Conservation (phyloP, 129 eudicot species). For the Centella asiatica region DNA sequence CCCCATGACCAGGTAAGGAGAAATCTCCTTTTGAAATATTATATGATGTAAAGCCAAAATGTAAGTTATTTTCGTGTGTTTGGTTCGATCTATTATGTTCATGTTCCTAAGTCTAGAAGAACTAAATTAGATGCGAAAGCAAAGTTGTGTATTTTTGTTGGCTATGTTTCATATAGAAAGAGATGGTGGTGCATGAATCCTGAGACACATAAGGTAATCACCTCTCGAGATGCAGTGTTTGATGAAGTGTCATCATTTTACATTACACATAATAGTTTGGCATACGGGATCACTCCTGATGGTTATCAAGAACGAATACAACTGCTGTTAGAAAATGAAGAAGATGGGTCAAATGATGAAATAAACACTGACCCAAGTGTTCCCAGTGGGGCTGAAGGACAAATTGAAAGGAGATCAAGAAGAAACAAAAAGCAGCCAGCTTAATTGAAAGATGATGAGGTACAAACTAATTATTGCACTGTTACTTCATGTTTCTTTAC, state of each 20-base stretch:
- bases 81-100: conserved; percentile 3
- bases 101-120: no score
- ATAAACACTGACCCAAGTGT: no score
- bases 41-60: conserved; percentile 3
- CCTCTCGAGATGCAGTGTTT: not conserved
- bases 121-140: no score
- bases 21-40: conserved; percentile 11
- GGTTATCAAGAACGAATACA: not conserved
- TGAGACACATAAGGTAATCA: not conserved
- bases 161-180: not conserved
- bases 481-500: not conserved
- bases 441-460: not conserved
- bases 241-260: not conserved
- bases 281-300: no score
- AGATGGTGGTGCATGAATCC: not conserved
- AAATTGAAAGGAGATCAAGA: not conserved
- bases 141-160: no score
- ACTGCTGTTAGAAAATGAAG: no score
- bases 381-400: not conserved
- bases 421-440: not conserved
- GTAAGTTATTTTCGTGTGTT: conserved; percentile 14
- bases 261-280: not conserved
- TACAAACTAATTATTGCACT: not conserved
- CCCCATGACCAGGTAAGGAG: conserved; percentile 17
- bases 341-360: no score